Evolutionary conservation across 139 green algal species (phyloP), one percentile per base, ranked within the genome.

Genomic region (Diplosphaera chodatii): DNA sequence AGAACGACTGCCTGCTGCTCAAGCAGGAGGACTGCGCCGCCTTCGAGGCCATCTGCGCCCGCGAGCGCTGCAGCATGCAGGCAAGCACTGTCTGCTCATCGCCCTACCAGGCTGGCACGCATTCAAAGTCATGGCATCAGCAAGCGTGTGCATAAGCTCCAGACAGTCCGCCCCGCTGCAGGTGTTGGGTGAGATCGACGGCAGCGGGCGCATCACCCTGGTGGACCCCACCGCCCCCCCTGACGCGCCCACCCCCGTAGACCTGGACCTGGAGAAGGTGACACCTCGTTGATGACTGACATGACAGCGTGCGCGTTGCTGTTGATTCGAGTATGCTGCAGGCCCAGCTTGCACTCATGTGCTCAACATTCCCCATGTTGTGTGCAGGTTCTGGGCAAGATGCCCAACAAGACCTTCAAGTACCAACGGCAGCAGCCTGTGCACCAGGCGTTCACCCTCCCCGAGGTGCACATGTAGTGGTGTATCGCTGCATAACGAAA

Each of bases 261-360:
- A 99, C 82, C 86, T 99, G 56, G 90, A 98, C 70, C 86, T 99
- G 67, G 93, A 99, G 59, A 92, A 96, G 80, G 94, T 95, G n/a
- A n/a, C n/a, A n/a, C n/a, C n/a, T n/a, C n/a, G n/a, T n/a, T n/a
- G n/a, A n/a, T n/a, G n/a, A n/a, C n/a, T n/a, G n/a, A n/a, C n/a
- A n/a, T n/a, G n/a, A n/a, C n/a, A n/a, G n/a, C n/a, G n/a, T n/a
- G n/a, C n/a, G n/a, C n/a, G n/a, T n/a, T n/a, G n/a, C n/a, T n/a
- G n/a, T n/a, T n/a, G n/a, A n/a, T n/a, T n/a, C n/a, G n/a, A n/a
- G n/a, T n/a, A n/a, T n/a, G n/a, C n/a, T n/a, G n/a, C n/a, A n/a
- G n/a, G n/a, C n/a, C n/a, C n/a, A n/a, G n/a, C n/a, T n/a, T n/a
- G n/a, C n/a, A n/a, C n/a, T n/a, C n/a, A n/a, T n/a, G n/a, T n/a